These are phyloP conservation scores for Hirsutella rhossiliensis DNA, from an alignment of 2,329 filamentous ascomycete species.

Conservation along the genomic window DNA sequence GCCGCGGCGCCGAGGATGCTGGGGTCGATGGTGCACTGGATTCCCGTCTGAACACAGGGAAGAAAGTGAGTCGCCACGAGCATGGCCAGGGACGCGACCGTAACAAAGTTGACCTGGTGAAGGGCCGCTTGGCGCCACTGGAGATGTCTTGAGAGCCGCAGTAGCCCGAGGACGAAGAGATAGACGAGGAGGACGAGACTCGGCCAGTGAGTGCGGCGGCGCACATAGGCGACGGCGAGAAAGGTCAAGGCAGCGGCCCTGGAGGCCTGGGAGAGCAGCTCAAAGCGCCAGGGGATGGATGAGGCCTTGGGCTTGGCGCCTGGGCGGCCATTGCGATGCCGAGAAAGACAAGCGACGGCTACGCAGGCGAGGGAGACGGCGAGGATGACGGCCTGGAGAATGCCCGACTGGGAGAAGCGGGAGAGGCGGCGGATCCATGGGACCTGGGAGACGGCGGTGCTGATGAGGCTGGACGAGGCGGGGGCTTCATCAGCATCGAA, in stretches of 20 bases:
- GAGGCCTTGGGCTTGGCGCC: conserved; percentile 20
- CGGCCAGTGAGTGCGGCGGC: conserved; percentile 21
- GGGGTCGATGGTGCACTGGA: conserved; percentile 15
- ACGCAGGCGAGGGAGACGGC: conserved; percentile 24
- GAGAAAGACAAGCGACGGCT: conserved; percentile 17
- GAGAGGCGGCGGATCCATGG: conserved; percentile 28
- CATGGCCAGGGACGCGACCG: conserved; percentile 23
- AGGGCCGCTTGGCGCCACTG: conserved; percentile 33
- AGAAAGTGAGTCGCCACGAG: conserved; percentile 25
- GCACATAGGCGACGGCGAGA: conserved; percentile 21
- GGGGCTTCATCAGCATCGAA: too few species aligned
- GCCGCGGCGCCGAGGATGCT: conserved; percentile 21
- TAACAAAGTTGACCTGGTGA: conserved; percentile 35
- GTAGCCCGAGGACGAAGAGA: conserved; percentile 29
- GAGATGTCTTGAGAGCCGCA: conserved; percentile 26
- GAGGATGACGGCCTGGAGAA: conserved; percentile 24
- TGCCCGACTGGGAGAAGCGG: conserved; percentile 26
- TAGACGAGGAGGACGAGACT: conserved; percentile 25
- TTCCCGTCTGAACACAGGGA: conserved; percentile 28
- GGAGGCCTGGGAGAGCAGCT: conserved; percentile 28
- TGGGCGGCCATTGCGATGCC: conserved; percentile 14
- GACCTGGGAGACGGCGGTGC: conserved; percentile 6
- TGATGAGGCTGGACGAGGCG: neutral
- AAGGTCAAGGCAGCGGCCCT: conserved; percentile 27
- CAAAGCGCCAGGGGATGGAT: conserved; percentile 27